Percentiles rank a stretch among this genome's conserved stretches.
Conservation (phyloP, 2,329 filamentous ascomycete species). For the Boeremia exigua region DNA sequence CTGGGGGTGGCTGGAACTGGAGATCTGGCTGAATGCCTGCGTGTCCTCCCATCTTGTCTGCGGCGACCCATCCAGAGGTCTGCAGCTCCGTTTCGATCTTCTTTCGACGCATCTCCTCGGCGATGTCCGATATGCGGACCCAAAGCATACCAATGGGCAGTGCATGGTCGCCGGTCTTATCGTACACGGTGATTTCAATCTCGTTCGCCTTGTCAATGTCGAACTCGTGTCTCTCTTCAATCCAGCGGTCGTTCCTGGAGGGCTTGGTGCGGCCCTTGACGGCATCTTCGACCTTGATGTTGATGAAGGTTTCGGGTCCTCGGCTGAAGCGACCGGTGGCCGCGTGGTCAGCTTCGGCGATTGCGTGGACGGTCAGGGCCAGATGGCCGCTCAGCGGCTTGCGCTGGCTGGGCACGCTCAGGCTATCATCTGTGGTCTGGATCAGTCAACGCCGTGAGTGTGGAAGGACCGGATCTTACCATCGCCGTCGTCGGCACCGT, state of each 20-base stretch:
- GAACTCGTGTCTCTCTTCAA: slow-evolving; percentile 87
- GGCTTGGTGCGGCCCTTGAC: slow-evolving; percentile 87
- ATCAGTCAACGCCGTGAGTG: slow-evolving; percentile 27
- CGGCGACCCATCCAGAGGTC: slow-evolving; percentile 94
- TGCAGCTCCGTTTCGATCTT: slow-evolving; percentile 96
- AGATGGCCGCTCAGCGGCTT: slow-evolving; percentile 95
- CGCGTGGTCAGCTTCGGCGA: slow-evolving; percentile 94
- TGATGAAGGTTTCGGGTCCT: slow-evolving; percentile 92
- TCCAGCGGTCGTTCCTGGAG: slow-evolving; percentile 87
- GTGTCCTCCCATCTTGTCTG: slow-evolving; percentile 84
- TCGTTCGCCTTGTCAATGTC: slow-evolving; percentile 99
- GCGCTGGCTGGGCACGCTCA: slow-evolving; percentile 91
- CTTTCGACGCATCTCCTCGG: slow-evolving; percentile 96
- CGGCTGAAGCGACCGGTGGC: slow-evolving; percentile 81
- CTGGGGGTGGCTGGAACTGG: slow-evolving; percentile 60
- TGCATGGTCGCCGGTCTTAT: slow-evolving; percentile 86
- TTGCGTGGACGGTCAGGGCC: slow-evolving; percentile 81
- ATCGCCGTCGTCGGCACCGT: slow-evolving; percentile 76
- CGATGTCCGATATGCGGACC: slow-evolving; percentile 96
- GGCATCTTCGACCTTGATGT: slow-evolving; percentile 95
- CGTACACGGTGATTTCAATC: slow-evolving; percentile 96
- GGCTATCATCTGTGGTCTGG: slow-evolving; percentile 78
- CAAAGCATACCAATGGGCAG: slow-evolving; percentile 94
- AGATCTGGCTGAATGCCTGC: slow-evolving; percentile 59
- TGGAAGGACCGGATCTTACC: slow-evolving; percentile 61